Evolutionary conservation across 2,329 filamentous ascomycete species (phyloP), one percentile per base, ranked within the genome.

Genomic region (Ophiosphaerella narmari): DNA sequence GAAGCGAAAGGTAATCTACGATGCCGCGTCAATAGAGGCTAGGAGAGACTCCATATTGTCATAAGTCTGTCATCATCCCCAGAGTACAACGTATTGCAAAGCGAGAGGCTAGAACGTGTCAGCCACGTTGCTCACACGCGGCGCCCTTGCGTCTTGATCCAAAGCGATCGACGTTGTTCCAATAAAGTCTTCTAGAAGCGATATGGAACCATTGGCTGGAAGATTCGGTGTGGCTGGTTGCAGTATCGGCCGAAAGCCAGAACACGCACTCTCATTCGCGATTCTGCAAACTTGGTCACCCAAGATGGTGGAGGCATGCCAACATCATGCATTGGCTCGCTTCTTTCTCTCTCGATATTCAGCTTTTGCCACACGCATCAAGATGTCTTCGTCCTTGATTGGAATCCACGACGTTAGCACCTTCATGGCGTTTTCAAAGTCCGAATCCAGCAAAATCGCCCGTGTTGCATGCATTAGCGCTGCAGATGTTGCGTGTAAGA

Each of bases 351-450:
- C 76, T 77, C 89, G 96, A 84, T 89, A 97, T 76, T 97, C 93
- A 12, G 90, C 86, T 67, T 87, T 87, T 23, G 91, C 86, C 50
- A 97, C 90, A 64, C 87, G 87, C 90, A 99, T 96, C 65, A 99
- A 81, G 50, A 96, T 75, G 70, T 97, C 91, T 68, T 96, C 91
- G 65, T 99, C 93, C 74, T 91, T 91, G 71, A 99, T 88, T 16
- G 93, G 91, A 38, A 97, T 88, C 86, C 90, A 96, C 48, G 89
- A 91, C 26, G 94, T 97, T 55, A 99, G 79, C 7, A 92, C 89
- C 77, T 97, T 97, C 94, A 99, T 99, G 39, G 89, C 89, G 66
- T 95, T 96, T 72, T 99, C 94, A 73, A 97, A 99, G 71, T 99
- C 94, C 14, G 90, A 91, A 65, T 95, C 91, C 5, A 97, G 79